Base-by-base conservation (phyloP, 129 eudicot genomes). In the Flaveria brownii region DNA sequence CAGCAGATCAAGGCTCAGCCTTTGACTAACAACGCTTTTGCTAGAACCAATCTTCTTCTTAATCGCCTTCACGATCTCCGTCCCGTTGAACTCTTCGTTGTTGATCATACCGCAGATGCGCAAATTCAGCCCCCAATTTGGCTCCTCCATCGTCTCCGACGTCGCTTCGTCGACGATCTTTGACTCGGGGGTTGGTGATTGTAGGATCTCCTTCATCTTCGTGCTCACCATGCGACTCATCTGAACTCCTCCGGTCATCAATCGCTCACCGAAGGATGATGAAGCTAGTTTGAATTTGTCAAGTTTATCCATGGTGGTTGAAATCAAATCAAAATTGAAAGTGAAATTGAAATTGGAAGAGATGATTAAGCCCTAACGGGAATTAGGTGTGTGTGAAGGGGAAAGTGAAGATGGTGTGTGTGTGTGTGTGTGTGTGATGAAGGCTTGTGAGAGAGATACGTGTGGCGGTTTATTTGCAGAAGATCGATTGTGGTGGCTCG, bases 101-200 rank as follows among this genome's bases (percentile, higher is more conserved):
- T 87, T 84, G 55, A 95, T 87, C 88, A 91, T 82, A 8, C 92
- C 83, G 70, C 97, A 95, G n/a, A 95, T 87, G 3, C 99, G 74
- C 10, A 91, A 79, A 70, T 95, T 91, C 46, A 95, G 33, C 2
- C 96, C 92, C 99, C 99, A 95, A 50, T 95, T 90, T 0, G 99
- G 96, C 72, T 87, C 90, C 47, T 74, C 78, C 78, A 95, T 46
- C 1, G 87, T 65, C 9, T 92, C 90, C 4, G 71, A 70, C 17
- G 99, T 95, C 16, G 99, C 97, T 23, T 95, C 93, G 64, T 95
- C 99, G 26, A 95, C 99, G 62, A 87, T 71, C 36, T 87, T 88
- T 0, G 97, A 95, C 60, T 95, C 99, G 0, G 96, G 89, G 2
- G 99, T 91, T 0, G 99, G 97, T 2, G 87, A 33, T 45, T 79